phyloP scores from a whole-genome alignment of 208 protist species.

The Leishmania lainsoni region DNA sequence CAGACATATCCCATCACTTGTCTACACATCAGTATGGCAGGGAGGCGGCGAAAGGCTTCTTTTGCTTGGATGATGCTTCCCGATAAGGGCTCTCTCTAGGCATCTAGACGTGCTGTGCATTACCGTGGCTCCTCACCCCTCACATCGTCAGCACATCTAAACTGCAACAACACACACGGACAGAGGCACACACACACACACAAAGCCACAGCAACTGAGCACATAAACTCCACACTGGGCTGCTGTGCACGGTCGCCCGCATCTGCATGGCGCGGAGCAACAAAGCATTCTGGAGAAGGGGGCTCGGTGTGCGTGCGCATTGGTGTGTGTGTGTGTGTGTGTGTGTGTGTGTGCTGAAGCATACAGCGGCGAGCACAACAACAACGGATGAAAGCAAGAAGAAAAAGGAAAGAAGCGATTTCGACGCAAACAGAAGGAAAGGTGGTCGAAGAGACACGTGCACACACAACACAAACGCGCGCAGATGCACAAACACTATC shows the following conservation, averaged over 20 bases:
- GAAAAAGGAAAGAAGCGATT: neutral
- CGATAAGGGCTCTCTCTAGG: neutral
- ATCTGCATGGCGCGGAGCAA: neutral
- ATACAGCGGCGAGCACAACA: neutral
- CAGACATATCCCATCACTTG: neutral
- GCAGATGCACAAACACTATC: conserved; percentile 11
- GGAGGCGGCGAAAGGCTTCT: neutral
- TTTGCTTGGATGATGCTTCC: neutral
- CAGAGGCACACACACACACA: conserved; percentile 5
- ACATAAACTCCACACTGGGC: neutral
- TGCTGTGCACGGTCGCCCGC: neutral
- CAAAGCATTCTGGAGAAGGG: neutral
- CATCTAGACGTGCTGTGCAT: conserved; percentile 1
- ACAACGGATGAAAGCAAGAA: neutral
- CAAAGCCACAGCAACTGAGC: neutral
- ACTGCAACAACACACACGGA: conserved; percentile 4
- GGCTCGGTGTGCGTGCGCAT: neutral
- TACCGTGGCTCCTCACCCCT: neutral
- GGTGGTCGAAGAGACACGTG: neutral
- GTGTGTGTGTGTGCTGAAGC: neutral
- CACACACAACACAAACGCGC: neutral
- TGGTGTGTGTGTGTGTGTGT: neutral
- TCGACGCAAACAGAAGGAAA: conserved; percentile 4
- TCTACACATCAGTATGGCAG: neutral
- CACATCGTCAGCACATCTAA: neutral